Percentiles rank a stretch among this genome's conserved stretches.
These are phyloP conservation scores for Aspergillus sp. DNA, from an alignment of 2,329 filamentous ascomycete genomes.

Conservation along the genomic window DNA sequence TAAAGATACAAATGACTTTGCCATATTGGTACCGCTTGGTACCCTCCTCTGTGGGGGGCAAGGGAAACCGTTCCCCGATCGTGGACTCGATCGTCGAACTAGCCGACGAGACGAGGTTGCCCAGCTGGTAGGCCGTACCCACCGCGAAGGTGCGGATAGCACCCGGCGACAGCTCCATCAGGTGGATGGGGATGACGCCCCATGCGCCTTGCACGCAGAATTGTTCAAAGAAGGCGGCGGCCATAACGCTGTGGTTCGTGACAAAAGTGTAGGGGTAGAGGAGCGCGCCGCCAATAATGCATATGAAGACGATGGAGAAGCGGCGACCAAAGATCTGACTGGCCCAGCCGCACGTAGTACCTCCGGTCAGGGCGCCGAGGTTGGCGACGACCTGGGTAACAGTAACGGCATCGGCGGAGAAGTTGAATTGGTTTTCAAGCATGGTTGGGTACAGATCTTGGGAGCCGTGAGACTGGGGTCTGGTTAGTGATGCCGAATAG, in stretches of 20 bases:
- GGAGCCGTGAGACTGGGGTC: constrained; percentile 64
- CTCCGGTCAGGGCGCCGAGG: constrained; percentile 69
- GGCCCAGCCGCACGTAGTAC: constrained; percentile 65
- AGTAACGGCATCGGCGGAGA: constrained; percentile 61
- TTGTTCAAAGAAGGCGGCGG: constrained; percentile 80
- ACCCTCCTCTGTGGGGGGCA: constrained; percentile 57
- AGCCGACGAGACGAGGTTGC: constrained; percentile 61
- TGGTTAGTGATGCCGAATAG: not conserved
- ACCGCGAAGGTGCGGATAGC: constrained; percentile 64
- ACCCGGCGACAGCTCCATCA: constrained; percentile 65
- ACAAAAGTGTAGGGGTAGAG: constrained; percentile 82
- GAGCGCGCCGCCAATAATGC: constrained; percentile 69
- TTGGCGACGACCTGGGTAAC: constrained; percentile 73
- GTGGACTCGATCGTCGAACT: constrained; percentile 75
- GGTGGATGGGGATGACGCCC: constrained; percentile 71
- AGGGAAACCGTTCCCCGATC: constrained; percentile 72
- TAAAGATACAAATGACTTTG: constrained; percentile 86
- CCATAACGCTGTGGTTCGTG: constrained; percentile 64
- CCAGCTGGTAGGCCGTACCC: constrained; percentile 64
- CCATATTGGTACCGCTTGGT: constrained; percentile 70
- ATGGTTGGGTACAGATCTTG: constrained; percentile 66
- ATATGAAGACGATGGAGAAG: constrained; percentile 66
- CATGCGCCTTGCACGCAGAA: constrained; percentile 77
- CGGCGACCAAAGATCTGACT: constrained; percentile 70
- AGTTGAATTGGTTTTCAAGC: constrained; percentile 59